phyloP scores from a whole-genome alignment of 73 alveolate species.

The Paramecium caudatum region DNA sequence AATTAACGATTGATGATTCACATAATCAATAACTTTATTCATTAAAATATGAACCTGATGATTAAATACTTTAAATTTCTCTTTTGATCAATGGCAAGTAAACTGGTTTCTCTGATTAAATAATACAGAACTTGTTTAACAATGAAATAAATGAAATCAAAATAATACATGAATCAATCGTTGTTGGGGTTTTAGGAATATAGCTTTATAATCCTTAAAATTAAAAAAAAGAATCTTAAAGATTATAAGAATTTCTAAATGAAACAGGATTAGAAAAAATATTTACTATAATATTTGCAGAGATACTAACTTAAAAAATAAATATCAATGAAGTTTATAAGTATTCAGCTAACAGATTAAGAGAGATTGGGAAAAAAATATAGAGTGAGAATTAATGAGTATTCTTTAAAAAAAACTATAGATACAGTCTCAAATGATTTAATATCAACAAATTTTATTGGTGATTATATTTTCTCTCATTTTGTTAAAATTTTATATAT shows the following conservation, averaged over 20 bases:
- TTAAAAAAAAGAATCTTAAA: background rate
- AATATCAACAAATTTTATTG: background rate
- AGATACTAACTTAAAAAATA: conserved; percentile 18
- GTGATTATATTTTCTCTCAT: background rate
- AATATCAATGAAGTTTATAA: background rate
- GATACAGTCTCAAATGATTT: background rate
- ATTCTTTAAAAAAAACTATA: background rate
- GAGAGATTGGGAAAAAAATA: conserved; percentile 29
- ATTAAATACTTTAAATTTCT: background rate
- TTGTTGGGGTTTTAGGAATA: background rate
- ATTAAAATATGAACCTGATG: background rate
- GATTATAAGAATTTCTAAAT: background rate
- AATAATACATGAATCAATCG: conserved; percentile 12
- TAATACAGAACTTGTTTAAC: background rate
- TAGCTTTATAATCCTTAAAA: background rate
- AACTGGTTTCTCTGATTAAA: background rate
- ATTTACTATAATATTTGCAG: conserved; percentile 18
- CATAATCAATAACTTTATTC: background rate
- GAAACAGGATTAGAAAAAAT: conserved; percentile 47
- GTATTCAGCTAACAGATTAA: conserved; percentile 23
- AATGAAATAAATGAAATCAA: conserved; percentile 19
- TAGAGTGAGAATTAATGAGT: too few relatives aligned
- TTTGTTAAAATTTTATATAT: background rate
- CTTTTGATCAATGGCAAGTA: background rate
- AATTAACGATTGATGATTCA: background rate